phyloP scores from a whole-genome alignment of 257 asterid species.

The Buddleja alternifolia region DNA sequence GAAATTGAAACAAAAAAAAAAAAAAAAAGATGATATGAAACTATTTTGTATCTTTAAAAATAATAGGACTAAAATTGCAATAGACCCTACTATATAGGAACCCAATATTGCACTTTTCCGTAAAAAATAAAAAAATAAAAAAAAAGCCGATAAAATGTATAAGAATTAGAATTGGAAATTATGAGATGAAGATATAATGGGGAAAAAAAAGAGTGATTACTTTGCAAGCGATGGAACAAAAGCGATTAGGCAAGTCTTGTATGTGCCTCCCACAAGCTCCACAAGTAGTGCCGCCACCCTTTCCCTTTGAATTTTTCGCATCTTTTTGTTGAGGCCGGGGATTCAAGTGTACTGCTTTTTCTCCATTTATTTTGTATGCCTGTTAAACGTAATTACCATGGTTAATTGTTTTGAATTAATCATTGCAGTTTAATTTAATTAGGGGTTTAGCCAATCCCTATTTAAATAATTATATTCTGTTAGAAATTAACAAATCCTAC shows the following conservation, averaged over 20 bases:
- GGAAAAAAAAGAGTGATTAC: constrained; percentile 32
- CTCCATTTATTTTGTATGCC: constrained; percentile 82
- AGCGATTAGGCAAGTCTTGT: constrained; percentile 69
- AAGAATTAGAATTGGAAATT: not conserved
- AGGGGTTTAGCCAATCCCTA: no score
- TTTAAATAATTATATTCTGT: no score
- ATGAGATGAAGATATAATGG: no score
- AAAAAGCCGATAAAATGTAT: not conserved
- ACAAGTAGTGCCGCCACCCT: constrained; percentile 54
- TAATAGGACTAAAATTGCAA: no score
- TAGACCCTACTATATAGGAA: no score
- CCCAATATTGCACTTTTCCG: no score
- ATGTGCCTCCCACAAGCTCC: constrained; percentile 72
- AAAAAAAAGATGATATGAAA: no score
- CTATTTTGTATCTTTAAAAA: no score
- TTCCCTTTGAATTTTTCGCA: constrained; percentile 48
- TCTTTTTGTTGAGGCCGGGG: constrained; percentile 70
- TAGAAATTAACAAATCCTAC: no score
- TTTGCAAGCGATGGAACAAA: constrained; percentile 85
- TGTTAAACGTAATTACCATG: constrained; percentile 22
- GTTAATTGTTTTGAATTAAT: no score
- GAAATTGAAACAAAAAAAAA: not conserved
- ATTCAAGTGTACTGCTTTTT: constrained; percentile 77
- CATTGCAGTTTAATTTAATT: no score
- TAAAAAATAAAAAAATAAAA: not conserved